Conservation (phyloP, 306 rosid genomes). For the Sindora glabra region DNA sequence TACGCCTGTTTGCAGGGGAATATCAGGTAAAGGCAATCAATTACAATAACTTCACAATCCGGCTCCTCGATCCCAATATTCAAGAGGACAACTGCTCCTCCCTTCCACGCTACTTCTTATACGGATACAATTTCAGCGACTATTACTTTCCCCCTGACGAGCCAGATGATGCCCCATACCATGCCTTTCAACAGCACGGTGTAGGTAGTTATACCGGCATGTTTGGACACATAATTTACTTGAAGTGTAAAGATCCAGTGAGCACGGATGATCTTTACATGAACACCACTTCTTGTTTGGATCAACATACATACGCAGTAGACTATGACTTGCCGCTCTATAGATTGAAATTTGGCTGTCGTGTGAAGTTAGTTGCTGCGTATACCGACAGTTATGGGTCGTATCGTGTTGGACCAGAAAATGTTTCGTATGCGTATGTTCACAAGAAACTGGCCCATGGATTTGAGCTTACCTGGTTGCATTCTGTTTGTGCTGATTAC, state of each 20-base stretch:
- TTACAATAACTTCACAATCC: background rate
- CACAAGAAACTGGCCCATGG: background rate
- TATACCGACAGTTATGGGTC: too few relatives aligned
- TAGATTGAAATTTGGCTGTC: background rate
- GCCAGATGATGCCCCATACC: background rate
- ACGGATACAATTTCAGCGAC: background rate
- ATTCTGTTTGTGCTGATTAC: background rate
- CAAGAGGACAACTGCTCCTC: background rate
- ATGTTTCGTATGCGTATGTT: background rate
- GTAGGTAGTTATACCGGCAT: too few relatives aligned
- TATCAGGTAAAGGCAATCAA: slow-evolving; percentile 11
- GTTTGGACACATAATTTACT: background rate
- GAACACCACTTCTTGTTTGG: background rate
- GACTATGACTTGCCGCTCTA: background rate
- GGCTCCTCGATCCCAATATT: background rate
- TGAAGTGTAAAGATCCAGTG: background rate
- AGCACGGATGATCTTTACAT: background rate
- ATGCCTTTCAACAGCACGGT: too few relatives aligned
- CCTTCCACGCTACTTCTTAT: background rate
- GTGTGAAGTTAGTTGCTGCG: background rate
- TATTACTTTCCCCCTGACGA: too few relatives aligned
- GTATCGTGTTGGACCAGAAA: too few relatives aligned
- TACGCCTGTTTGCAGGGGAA: background rate
- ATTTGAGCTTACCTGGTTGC: background rate
- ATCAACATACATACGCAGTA: too few relatives aligned